Percentiles rank a stretch among this genome's conserved stretches.
Evolutionary conservation across 345 rosid genomes (phyloP).

Genomic region (Populus pruinosa): DNA sequence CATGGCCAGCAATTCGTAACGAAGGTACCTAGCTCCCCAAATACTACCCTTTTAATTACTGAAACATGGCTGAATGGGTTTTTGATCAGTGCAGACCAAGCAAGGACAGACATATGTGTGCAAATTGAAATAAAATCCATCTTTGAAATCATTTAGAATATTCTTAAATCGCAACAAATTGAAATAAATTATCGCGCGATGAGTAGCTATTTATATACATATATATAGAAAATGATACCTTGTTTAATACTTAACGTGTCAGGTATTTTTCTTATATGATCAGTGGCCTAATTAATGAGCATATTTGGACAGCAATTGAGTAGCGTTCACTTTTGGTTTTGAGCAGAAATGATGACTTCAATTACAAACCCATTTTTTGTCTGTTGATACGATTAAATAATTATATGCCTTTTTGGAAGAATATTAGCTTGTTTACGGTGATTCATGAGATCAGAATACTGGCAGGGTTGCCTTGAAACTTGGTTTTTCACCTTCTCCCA

Average conservation of each 20-base stretch:
- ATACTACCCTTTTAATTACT: not conserved
- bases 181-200: not conserved
- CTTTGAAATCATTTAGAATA: too few relatives aligned
- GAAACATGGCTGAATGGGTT: not conserved
- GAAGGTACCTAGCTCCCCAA: not conserved
- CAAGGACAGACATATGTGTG: slow-evolving; percentile 18
- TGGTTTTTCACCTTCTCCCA: slow-evolving; percentile 40
- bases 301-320: not conserved
- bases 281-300: not conserved
- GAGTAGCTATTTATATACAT: not conserved
- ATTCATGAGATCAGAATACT: slow-evolving; percentile 42
- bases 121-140: not conserved
- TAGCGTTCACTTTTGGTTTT: not conserved
- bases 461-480: slow-evolving; percentile 48
- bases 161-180: not conserved
- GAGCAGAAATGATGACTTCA: slow-evolving; percentile 7
- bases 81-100: slow-evolving; percentile 13
- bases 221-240: not conserved
- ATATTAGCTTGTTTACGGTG: slow-evolving; percentile 54
- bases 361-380: not conserved
- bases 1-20: not conserved
- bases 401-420: slow-evolving; percentile 32
- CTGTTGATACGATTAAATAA: slow-evolving; percentile 16
- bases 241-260: slow-evolving; percentile 7
- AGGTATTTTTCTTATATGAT: not conserved